Evolutionary conservation across 2,329 filamentous ascomycete genomes (phyloP).

Genomic region (Xylariaceae sp.): DNA sequence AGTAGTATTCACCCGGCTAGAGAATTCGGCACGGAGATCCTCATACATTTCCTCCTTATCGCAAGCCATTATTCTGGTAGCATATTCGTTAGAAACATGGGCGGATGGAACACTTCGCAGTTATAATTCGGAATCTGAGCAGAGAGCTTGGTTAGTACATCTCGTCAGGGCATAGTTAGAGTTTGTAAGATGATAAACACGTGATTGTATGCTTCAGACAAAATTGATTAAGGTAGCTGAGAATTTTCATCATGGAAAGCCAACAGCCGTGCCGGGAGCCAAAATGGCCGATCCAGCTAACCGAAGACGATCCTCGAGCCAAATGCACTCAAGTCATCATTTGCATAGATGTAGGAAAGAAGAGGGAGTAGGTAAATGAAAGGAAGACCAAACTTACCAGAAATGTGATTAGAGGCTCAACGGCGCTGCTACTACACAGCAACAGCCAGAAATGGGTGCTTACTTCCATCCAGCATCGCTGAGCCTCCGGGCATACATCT

Average conservation of each 20-base stretch:
- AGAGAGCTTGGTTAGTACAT: too few relatives aligned
- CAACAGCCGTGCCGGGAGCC: conserved; percentile 56
- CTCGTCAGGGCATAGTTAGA: too few relatives aligned
- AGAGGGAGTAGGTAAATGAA: conserved; percentile 8
- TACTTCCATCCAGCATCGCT: conserved; percentile 97
- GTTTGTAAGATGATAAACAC: too few relatives aligned
- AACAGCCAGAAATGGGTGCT: conserved; percentile 30
- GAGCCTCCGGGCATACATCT: conserved; percentile 90
- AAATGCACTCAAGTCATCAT: conserved; percentile 99
- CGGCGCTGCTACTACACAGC: not conserved
- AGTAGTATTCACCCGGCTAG: conserved; percentile 69
- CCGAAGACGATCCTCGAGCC: conserved; percentile 90
- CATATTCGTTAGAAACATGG: conserved; percentile 20
- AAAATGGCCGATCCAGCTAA: conserved; percentile 68
- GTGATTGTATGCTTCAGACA: conserved; percentile 69
- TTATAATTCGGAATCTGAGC: too few relatives aligned
- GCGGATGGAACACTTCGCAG: too few relatives aligned
- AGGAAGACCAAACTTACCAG: conserved; percentile 36
- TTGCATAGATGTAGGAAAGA: conserved; percentile 33
- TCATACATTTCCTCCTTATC: conserved; percentile 88
- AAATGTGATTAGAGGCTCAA: conserved; percentile 22
- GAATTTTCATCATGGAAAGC: conserved; percentile 97
- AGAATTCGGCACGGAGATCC: conserved; percentile 74
- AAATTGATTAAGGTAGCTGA: conserved; percentile 89
- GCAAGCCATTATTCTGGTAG: conserved; percentile 83